A percentile compares a stretch with the other conserved stretches of the same genome.
Evolutionary conservation across 2,329 filamentous ascomycete genomes (phyloP).

Genomic region (Macroventuria anomochaeta): DNA sequence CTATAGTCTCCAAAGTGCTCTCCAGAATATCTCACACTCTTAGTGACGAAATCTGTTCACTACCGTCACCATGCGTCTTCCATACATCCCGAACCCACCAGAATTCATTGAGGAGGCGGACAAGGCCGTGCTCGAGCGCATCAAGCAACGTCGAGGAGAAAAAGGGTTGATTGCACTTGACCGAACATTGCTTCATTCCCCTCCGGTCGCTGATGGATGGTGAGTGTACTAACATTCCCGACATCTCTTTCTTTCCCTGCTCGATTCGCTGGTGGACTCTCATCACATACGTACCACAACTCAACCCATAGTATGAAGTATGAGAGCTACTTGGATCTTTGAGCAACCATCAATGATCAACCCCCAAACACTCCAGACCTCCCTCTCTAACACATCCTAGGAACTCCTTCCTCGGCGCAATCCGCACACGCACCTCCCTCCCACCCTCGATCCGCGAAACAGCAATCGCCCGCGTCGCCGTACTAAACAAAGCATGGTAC

Average conservation of each 20-base stretch:
- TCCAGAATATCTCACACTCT: neutral
- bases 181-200: conserved; percentile 61
- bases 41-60: too few species aligned
- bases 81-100: conserved; percentile 61
- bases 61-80: conserved; percentile 57
- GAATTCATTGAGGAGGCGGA: conserved; percentile 55
- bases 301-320: too few species aligned
- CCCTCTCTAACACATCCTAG: too few species aligned
- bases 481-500: conserved; percentile 81
- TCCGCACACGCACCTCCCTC: conserved; percentile 61
- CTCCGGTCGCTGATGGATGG: conserved; percentile 64
- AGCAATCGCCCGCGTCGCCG: conserved; percentile 80
- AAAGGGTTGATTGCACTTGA: conserved; percentile 61
- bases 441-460: conserved; percentile 69
- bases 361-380: too few species aligned
- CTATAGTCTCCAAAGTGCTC: neutral
- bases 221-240: too few species aligned
- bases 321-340: too few species aligned
- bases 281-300: too few species aligned
- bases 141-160: conserved; percentile 59
- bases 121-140: conserved; percentile 57
- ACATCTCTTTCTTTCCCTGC: too few species aligned
- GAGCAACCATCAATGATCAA: too few species aligned
- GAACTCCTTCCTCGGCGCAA: conserved; percentile 64
- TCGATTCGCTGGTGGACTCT: too few species aligned